Evolutionary conservation across 129 eudicot species (phyloP), one percentile per base, ranked within the genome.

Genomic region (Mikania micrantha): DNA sequence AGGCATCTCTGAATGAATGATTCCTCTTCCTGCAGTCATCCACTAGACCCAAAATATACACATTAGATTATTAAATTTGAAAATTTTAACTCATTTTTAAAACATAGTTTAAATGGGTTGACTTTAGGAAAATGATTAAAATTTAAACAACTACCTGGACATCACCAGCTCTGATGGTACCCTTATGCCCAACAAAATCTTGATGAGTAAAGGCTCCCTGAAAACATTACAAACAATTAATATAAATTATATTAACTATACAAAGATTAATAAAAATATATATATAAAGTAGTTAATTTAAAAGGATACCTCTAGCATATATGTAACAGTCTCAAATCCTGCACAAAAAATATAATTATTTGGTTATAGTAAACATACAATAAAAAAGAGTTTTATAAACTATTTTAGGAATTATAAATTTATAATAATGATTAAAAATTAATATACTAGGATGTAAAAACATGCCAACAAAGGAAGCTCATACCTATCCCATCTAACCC

Each of bases 11-110:
- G 98, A 88, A 63, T 93, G 98, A 75, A 93, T 67, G 12, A 93
- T 86, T 32, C 98, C 96, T 71, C 95, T 80, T 67, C 99, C 99
- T 63, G 99, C 99, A 8, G 99, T 93, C 99, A 88, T 93, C 99
- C 99, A 93, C 96, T 89, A 87, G 42, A 69, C 39, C 31, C 68
- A 67, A 60, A 34, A 34, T 17, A 50, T 48, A 35, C 70, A 72
- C 45, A n/a, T 61, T 52, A 34, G 66, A 6, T 3, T 3, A 58
- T n/a, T 13, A 28, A 24, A 34, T 6, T n/a, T 15, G 9, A 21
- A 17, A 35, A 28, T 58, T 58, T 2, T 58, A 28, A 7, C 39
- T 5, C 6, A 7, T 49, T 19, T 7, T 7, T 49, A 19, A 17
- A 58, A 25, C 4, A 2, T 10, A 0, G 12, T 57, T 29, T 32